Percentiles rank a stretch among this genome's conserved stretches.
These are phyloP conservation scores for Heimioporus sp. DNA, from an alignment of 768 basidiomycete genomes.

Conservation along the genomic window DNA sequence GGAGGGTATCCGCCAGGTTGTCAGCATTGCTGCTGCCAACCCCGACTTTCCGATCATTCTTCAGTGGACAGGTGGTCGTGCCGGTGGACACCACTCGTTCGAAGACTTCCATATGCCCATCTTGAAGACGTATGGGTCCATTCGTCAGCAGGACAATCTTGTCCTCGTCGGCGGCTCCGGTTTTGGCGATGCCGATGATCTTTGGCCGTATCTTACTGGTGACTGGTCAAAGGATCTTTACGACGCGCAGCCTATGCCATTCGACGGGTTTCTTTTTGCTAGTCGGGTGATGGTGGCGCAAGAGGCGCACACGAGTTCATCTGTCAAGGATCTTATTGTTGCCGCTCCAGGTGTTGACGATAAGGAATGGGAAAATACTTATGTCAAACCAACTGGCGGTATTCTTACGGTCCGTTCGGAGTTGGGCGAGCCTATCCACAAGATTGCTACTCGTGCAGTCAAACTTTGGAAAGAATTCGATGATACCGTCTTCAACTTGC, in stretches of 20 bases:
- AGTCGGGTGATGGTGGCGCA: constrained; percentile 98
- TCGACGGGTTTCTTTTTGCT: constrained; percentile 95
- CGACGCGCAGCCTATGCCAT: constrained; percentile 92
- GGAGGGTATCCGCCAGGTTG: constrained; percentile 95
- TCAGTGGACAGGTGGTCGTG: constrained; percentile 99
- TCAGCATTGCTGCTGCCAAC: constrained; percentile 92
- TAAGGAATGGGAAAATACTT: constrained; percentile 91
- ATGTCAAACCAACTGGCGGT: constrained; percentile 90
- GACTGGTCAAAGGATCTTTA: constrained; percentile 88
- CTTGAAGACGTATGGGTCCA: constrained; percentile 83
- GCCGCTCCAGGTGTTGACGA: constrained; percentile 92
- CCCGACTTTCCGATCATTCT: constrained; percentile 96
- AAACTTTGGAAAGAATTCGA: constrained; percentile 99
- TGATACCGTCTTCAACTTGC: constrained; percentile 90
- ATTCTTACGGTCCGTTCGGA: constrained; percentile 97
- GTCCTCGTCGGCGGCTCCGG: constrained; percentile 91
- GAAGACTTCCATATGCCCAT: constrained; percentile 99
- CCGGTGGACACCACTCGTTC: constrained; percentile 97
- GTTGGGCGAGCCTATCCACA: constrained; percentile 98
- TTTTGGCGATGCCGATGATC: constrained; percentile 91
- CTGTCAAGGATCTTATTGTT: constrained; percentile 96
- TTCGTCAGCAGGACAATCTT: constrained; percentile 88
- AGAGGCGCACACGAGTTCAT: constrained; percentile 92
- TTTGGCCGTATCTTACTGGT: constrained; percentile 96
- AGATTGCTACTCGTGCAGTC: constrained; percentile 95